These are phyloP conservation scores for Saccharomycopsis selenospora DNA, from an alignment of 805 yeast genomes.

Conservation along the genomic window DNA sequence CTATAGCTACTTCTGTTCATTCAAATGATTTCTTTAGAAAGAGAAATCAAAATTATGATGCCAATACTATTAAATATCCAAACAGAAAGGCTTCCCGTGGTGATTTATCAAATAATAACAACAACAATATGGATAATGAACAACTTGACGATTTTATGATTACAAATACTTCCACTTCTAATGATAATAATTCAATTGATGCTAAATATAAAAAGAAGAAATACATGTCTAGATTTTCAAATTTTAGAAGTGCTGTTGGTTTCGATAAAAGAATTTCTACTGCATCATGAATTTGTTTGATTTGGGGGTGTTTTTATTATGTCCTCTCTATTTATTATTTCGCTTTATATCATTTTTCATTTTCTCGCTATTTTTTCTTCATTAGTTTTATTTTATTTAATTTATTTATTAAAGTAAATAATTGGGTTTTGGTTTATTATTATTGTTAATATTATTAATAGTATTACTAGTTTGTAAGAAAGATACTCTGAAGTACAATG, in stretches of 20 bases:
- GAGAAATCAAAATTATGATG: not conserved
- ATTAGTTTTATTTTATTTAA: no score
- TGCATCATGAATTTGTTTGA: no score
- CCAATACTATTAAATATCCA: not conserved
- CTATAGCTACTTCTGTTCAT: conserved; percentile 2
- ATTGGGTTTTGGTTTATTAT: no score
- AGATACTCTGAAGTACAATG: no score
- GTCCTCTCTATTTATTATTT: no score
- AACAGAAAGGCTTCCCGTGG: not conserved
- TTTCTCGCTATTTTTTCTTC: no score
- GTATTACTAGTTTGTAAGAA: no score
- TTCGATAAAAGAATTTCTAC: conserved; percentile 3
- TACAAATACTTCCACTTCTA: not conserved
- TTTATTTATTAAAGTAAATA: no score
- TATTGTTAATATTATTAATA: no score
- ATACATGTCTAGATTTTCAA: conserved; percentile 3
- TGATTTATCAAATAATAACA: not conserved
- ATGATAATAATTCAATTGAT: not conserved
- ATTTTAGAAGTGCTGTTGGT: conserved; percentile 1
- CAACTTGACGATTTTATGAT: not conserved
- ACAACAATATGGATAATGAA: no score
- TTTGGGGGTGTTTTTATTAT: no score
- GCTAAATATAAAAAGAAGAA: not conserved
- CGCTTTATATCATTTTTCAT: no score
- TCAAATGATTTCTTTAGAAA: conserved; percentile 2